These are phyloP conservation scores for Wickerhamomyces mucosus DNA, from an alignment of 805 yeast species.

Conservation along the genomic window DNA sequence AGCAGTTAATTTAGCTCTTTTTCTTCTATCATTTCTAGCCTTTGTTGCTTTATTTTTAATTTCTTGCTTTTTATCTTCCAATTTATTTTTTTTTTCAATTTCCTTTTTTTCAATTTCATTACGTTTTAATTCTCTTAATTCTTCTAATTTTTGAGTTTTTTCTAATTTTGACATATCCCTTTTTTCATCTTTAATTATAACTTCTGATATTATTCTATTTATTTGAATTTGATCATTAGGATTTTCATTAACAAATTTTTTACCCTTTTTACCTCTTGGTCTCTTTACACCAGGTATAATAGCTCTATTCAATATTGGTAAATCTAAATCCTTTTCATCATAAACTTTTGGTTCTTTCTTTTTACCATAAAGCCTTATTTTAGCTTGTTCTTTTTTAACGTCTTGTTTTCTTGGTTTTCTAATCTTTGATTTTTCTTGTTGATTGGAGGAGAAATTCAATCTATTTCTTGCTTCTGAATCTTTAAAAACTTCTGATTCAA, in stretches of 20 bases:
- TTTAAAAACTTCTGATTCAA: conserved; percentile 55
- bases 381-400: conserved; percentile 59
- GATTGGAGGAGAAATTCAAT: conserved; percentile 30
- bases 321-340: conserved; percentile 67
- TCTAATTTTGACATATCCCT: conserved; percentile 84
- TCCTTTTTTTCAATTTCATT: conserved; percentile 84
- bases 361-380: conserved; percentile 56
- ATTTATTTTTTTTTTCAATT: conserved; percentile 50
- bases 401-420: conserved; percentile 38
- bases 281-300: conserved; percentile 77
- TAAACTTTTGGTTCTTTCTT: conserved; percentile 38
- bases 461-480: conserved; percentile 66
- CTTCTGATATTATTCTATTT: conserved; percentile 65
- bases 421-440: conserved; percentile 45
- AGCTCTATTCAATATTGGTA: conserved; percentile 77
- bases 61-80: conserved; percentile 73
- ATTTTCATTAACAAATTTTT: conserved; percentile 64
- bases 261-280: conserved; percentile 78
- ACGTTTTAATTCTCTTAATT: conserved; percentile 76
- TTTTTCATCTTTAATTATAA: conserved; percentile 73
- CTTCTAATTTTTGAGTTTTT: conserved; percentile 81
- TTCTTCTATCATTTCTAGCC: conserved; percentile 65
- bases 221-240: conserved; percentile 41
- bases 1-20: conserved; percentile 26
- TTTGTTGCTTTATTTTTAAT: conserved; percentile 61